Evolutionary conservation across 179 eudicot species (phyloP), one percentile per base, ranked within the genome.

Genomic region (Silene noctiflora): DNA sequence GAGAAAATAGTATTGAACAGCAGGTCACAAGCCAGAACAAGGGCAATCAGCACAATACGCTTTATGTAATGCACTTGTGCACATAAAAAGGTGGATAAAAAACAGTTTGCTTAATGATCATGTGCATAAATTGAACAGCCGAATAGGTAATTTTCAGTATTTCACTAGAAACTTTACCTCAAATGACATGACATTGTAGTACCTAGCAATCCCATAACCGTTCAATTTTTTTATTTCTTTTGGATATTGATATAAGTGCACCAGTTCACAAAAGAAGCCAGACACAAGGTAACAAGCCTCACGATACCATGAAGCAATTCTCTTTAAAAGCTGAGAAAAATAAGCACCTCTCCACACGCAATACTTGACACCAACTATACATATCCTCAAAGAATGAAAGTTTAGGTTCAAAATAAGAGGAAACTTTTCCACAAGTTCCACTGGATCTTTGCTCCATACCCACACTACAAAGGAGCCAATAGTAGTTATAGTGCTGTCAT

Each of bases 11-110:
- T 56, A 55, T 6, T 62, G 11, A 75, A n/a, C 25, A 72, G 24
- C 64, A 72, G 75, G 59, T 7, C 75, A 72, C n/a, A 44, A 31
- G 58, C 29, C 29, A 29, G 48, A 19, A 29, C 75, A 56, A 72
- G 61, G 29, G 44, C 48, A 72, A 24, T 29, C 27, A 29, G 51
- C 20, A 70, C 16, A 68, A 68, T 39, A 68, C 27, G 1, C 55
- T 68, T 20, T 19, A 8, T 39, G 46, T 29, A 17, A 19, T 71
- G 53, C 55, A 19, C 61, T 71, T 71, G 27, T 51, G 60, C 60
- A 56, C 9, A 56, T 56, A 56, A 56, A 56, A 46, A 12, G 48
- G 53, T 46, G 14, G 16, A 46, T 46, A 46, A 46, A 11, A 46
- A 16, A 46, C 16, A 12, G 16, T 46, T 46, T 4, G 16, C 16